phyloP scores from a whole-genome alignment of 2,329 filamentous ascomycete species.

The Cordyceps javanica region DNA sequence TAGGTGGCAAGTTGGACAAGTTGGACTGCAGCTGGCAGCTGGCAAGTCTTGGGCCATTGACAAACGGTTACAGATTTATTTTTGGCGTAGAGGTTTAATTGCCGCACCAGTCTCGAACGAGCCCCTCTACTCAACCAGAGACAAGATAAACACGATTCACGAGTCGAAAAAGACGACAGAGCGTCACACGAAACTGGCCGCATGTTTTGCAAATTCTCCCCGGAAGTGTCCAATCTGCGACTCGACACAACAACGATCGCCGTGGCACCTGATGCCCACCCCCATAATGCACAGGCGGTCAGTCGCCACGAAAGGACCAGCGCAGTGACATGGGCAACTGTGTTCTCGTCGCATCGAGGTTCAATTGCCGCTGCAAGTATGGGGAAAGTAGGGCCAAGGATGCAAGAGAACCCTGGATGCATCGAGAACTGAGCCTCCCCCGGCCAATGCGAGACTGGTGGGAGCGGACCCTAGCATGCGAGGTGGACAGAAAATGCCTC shows the following conservation, averaged over 20 bases:
- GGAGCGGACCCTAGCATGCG: slow-evolving; percentile 1
- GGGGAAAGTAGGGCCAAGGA: slow-evolving; percentile 4
- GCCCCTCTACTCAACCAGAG: background rate
- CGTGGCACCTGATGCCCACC: slow-evolving; percentile 7
- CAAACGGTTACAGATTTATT: slow-evolving; percentile 6
- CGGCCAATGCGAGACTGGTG: slow-evolving; percentile 5
- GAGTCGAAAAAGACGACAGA: slow-evolving; percentile 6
- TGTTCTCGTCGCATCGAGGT: background rate
- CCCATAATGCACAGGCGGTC: slow-evolving; percentile 11
- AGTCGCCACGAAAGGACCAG: slow-evolving; percentile 1
- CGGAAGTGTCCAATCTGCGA: slow-evolving; percentile 1
- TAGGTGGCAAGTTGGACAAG: background rate
- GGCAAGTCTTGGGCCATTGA: background rate
- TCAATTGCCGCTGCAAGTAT: slow-evolving; percentile 9
- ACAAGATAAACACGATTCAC: background rate
- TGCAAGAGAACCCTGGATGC: slow-evolving; percentile 7
- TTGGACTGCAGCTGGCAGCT: background rate
- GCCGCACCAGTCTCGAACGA: slow-evolving; percentile 1
- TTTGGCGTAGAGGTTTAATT: background rate
- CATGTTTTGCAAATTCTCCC: background rate
- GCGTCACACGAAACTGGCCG: slow-evolving; percentile 7
- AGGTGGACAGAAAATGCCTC: slow-evolving; percentile 13
- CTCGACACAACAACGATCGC: slow-evolving; percentile 1
- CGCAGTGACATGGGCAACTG: background rate
- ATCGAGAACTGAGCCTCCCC: slow-evolving; percentile 13